Evolutionary conservation across 257 asterid species (phyloP).

Genomic region (Lavandula angustifolia): DNA sequence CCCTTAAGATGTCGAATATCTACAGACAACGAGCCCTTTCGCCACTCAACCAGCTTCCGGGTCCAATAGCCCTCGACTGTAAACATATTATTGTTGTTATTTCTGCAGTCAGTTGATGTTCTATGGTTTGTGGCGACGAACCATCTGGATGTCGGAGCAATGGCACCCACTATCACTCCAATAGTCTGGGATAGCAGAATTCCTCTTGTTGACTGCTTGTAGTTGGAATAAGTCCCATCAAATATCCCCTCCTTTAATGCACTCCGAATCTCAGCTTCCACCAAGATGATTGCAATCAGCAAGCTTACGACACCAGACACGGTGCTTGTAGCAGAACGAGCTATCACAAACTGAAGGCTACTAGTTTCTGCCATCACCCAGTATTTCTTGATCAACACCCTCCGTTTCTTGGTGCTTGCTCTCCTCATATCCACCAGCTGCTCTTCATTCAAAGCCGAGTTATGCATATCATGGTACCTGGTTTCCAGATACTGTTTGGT

Average conservation of each 20-base stretch:
- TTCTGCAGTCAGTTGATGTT: slow-evolving; percentile 16
- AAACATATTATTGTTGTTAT: slow-evolving; percentile 18
- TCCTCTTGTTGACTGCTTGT: slow-evolving; percentile 36
- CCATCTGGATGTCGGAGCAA: slow-evolving; percentile 45
- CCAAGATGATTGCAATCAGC: slow-evolving; percentile 28
- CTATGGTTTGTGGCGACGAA: slow-evolving; percentile 28
- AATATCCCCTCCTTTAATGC: background rate
- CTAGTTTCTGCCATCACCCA: slow-evolving; percentile 55
- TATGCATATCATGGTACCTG: slow-evolving; percentile 38
- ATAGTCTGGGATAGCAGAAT: slow-evolving; percentile 38
- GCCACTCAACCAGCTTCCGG: slow-evolving; percentile 46
- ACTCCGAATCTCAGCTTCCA: slow-evolving; percentile 35
- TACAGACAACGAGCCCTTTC: slow-evolving; percentile 36
- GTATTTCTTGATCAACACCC: slow-evolving; percentile 37
- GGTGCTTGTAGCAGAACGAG: slow-evolving; percentile 43
- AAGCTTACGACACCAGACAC: slow-evolving; percentile 40
- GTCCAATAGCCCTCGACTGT: slow-evolving; percentile 45
- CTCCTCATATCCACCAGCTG: slow-evolving; percentile 27
- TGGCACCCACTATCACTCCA: slow-evolving; percentile 39
- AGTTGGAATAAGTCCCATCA: slow-evolving; percentile 28
- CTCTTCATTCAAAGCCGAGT: slow-evolving; percentile 35
- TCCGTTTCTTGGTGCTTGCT: slow-evolving; percentile 36
- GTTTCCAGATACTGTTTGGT: slow-evolving; percentile 35
- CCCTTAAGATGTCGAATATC: slow-evolving; percentile 36
- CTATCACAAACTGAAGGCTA: slow-evolving; percentile 49